Base-by-base conservation (phyloP, 176 grass and related monocot genomes). In the Pontederia crassipes region DNA sequence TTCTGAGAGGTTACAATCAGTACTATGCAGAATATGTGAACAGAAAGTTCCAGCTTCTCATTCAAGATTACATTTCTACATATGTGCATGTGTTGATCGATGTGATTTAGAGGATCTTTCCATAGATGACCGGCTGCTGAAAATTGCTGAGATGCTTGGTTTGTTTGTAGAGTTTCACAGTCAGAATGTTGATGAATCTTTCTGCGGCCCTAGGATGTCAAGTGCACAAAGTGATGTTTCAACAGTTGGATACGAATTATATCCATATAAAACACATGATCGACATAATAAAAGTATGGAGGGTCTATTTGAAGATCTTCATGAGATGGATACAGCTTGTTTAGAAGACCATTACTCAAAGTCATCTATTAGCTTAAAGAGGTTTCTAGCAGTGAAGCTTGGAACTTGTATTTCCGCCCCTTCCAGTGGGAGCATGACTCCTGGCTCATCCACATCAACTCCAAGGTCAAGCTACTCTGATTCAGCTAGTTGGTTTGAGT, bases 11-110 rank as follows among this genome's bases (percentile, higher is more conserved):
- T 27, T 64, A 49, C 7, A 72, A 24, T 29, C 46, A 55, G 67
- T 78, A 16, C 55, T 80, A 14, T 80, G 70, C 61, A 68, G 78
- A 57, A 80, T 80, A 56, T 80, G 78, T 9, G 78, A 80, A 49
- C 62, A 80, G 63, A 69, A 60, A 45, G 54, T 80, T 52, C 78
- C 57, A 59, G 47, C 70, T 48, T 62, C 70, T 68, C 62, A 75
- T 59, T 67, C 68, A 17, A 70, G 74, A 40, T 74, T 62, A 12
- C 78, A 80, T 69, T 74, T 70, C 15, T 80, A 80, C 47, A 59
- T 69, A 52, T 80, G 78, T 62, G 78, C 78, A 49, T 80, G 72
- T 62, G 78, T 64, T 15, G 73, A 80, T 4, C 58, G 74, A 40
- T 80, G 78, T 18, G 70, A 74, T 53, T 62, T 54, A 74, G 78